Percentiles rank a stretch among this genome's conserved stretches.
phyloP scores from a whole-genome alignment of 2,329 filamentous ascomycete genomes.

The Fusarium nodosum region DNA sequence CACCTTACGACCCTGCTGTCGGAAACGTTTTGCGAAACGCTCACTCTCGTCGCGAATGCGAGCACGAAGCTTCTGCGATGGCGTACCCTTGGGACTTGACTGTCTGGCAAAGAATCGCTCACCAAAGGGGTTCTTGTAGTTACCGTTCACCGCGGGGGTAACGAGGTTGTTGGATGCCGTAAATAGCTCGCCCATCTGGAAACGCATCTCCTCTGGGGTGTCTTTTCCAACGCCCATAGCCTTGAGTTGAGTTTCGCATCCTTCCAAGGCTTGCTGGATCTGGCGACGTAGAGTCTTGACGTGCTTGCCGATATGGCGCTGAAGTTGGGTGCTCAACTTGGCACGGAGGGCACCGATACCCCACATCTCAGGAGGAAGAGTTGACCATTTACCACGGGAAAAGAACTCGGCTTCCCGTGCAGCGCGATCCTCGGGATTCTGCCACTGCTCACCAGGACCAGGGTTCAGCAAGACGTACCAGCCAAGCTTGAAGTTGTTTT shows the following conservation, averaged over 20 bases:
- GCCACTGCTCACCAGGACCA: constrained; percentile 62
- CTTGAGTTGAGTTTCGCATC: constrained; percentile 64
- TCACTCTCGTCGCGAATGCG: constrained; percentile 67
- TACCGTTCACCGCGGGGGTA: constrained; percentile 66
- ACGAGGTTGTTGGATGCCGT: constrained; percentile 67
- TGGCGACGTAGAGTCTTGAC: constrained; percentile 65
- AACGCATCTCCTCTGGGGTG: constrained; percentile 66
- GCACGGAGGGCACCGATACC: constrained; percentile 62
- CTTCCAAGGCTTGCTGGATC: constrained; percentile 64
- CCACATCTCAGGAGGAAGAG: constrained; percentile 63
- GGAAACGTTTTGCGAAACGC: constrained; percentile 62
- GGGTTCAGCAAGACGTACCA: constrained; percentile 67
- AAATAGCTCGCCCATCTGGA: constrained; percentile 67
- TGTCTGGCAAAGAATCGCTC: constrained; percentile 66
- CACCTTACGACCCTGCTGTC: constrained; percentile 64
- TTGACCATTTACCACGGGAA: constrained; percentile 62
- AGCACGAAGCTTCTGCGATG: constrained; percentile 65
- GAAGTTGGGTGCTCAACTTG: constrained; percentile 64
- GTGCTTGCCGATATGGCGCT: constrained; percentile 66
- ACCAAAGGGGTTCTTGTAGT: constrained; percentile 68
- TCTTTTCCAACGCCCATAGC: constrained; percentile 65
- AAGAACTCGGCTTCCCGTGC: constrained; percentile 64
- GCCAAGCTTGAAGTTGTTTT: constrained; percentile 65
- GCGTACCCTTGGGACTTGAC: constrained; percentile 64
- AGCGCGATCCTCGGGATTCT: constrained; percentile 58